A percentile compares a stretch with the other conserved stretches of the same genome.
These are phyloP conservation scores for Withania somnifera DNA, from an alignment of 305 asterid species.

Conservation along the genomic window DNA sequence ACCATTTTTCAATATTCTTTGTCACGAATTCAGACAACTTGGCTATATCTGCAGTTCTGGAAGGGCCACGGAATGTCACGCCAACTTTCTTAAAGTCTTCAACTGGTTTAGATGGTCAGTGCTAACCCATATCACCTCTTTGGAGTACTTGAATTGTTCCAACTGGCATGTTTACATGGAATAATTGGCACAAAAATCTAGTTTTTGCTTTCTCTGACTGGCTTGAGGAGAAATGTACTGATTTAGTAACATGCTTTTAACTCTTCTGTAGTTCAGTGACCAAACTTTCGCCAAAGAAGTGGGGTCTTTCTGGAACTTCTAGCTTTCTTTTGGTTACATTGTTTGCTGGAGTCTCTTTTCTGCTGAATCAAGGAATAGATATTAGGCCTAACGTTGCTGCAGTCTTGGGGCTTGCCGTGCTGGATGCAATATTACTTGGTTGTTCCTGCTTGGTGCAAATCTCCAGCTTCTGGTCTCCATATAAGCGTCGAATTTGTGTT, in stretches of 20 bases:
- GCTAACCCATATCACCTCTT: slow-evolving; percentile 5
- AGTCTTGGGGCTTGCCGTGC: slow-evolving; percentile 47
- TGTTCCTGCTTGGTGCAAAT: slow-evolving; percentile 85
- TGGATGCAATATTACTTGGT: slow-evolving; percentile 82
- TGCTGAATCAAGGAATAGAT: slow-evolving; percentile 81
- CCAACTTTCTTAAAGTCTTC: slow-evolving; percentile 69
- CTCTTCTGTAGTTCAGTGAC: slow-evolving; percentile 44
- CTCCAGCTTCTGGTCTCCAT: slow-evolving; percentile 94
- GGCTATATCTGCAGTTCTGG: slow-evolving; percentile 51
- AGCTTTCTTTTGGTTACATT: slow-evolving; percentile 46
- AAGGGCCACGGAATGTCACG: slow-evolving; percentile 83
- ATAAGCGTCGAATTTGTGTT: slow-evolving; percentile 80
- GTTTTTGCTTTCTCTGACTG: neutral
- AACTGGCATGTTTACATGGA: neutral
- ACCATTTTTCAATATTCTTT: neutral
- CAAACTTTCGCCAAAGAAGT: slow-evolving; percentile 88
- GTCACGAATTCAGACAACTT: neutral
- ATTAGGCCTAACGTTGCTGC: slow-evolving; percentile 76
- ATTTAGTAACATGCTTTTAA: neutral
- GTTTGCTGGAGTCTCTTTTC: slow-evolving; percentile 53
- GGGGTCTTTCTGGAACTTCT: slow-evolving; percentile 91
- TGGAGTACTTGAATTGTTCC: neutral
- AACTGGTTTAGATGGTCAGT: slow-evolving; percentile 85
- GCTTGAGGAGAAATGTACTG: neutral
- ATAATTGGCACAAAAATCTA: neutral